A percentile compares a stretch with the other conserved stretches of the same genome.
These are phyloP conservation scores for Hamamelis virginiana DNA, from an alignment of 164 flowering plant species.

Conservation along the genomic window DNA sequence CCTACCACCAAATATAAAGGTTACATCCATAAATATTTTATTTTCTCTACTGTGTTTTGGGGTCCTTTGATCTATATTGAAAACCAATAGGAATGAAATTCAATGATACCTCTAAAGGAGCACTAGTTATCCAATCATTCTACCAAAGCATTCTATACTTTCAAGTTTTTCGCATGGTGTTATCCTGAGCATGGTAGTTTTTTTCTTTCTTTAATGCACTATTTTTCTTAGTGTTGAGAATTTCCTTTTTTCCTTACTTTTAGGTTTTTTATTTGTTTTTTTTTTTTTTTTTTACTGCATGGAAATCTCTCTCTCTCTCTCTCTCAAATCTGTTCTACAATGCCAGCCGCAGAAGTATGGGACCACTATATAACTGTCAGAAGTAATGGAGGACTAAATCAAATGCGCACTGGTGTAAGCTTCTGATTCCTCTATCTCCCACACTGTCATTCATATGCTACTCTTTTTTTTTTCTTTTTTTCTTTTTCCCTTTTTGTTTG, in stretches of 20 bases:
- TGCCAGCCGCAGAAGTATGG: conserved; percentile 48
- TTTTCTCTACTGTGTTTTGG: background rate
- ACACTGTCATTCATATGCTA: background rate
- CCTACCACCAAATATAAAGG: conserved; percentile 72
- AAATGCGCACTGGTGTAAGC: conserved; percentile 99
- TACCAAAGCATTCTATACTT: background rate
- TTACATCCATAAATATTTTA: conserved; percentile 12
- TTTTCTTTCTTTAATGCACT: background rate
- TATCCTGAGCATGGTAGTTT: too few species aligned
- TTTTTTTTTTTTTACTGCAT: background rate
- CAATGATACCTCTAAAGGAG: background rate
- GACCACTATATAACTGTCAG: conserved; percentile 71
- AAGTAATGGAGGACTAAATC: conserved; percentile 96
- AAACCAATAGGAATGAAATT: background rate
- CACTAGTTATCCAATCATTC: background rate
- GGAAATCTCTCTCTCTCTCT: background rate
- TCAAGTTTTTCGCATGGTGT: background rate
- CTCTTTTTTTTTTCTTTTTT: too few species aligned
- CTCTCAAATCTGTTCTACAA: conserved; percentile 1
- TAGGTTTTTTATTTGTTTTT: background rate
- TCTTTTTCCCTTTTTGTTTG: too few species aligned
- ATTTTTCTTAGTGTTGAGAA: background rate
- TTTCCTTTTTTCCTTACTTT: background rate
- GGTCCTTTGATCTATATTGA: too few species aligned
- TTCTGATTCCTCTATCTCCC: background rate